Evolutionary conservation across 2,329 filamentous ascomycete species (phyloP).

Genomic region (Dendryphion nanum): DNA sequence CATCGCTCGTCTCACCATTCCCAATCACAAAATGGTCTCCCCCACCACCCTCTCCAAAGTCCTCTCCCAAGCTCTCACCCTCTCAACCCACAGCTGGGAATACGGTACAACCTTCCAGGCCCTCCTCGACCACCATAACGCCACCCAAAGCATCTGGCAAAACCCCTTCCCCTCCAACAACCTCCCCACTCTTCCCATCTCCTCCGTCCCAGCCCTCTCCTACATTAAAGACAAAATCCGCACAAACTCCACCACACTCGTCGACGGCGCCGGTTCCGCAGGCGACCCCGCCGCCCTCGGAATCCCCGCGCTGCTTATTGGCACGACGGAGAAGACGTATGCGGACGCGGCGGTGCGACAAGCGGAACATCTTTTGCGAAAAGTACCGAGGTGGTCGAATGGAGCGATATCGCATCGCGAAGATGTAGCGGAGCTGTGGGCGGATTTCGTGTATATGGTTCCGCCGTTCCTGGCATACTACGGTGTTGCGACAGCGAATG

Average conservation of each 20-base stretch:
- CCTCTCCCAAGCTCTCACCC: slow-evolving; percentile 24
- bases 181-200: slow-evolving; percentile 18
- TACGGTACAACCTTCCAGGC: slow-evolving; percentile 43
- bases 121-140: slow-evolving; percentile 40
- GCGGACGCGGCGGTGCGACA: slow-evolving; percentile 42
- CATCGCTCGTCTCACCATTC: too few species aligned
- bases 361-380: slow-evolving; percentile 39
- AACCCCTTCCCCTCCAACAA: slow-evolving; percentile 36
- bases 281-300: slow-evolving; percentile 48
- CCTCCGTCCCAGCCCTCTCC: slow-evolving; percentile 26
- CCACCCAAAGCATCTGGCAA: slow-evolving; percentile 39
- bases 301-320: slow-evolving; percentile 46
- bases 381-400: slow-evolving; percentile 44
- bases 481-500: too few species aligned
- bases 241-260: slow-evolving; percentile 26
- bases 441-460: too few species aligned
- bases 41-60: slow-evolving; percentile 48
- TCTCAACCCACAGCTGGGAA: slow-evolving; percentile 44
- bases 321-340: slow-evolving; percentile 34
- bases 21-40: too few species aligned
- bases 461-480: too few species aligned
- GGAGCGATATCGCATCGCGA: slow-evolving; percentile 51
- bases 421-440: slow-evolving; percentile 42
- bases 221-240: slow-evolving; percentile 39
- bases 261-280: slow-evolving; percentile 36